These are phyloP conservation scores for Datura wrightii DNA, from an alignment of 257 asterid species.

Conservation along the genomic window DNA sequence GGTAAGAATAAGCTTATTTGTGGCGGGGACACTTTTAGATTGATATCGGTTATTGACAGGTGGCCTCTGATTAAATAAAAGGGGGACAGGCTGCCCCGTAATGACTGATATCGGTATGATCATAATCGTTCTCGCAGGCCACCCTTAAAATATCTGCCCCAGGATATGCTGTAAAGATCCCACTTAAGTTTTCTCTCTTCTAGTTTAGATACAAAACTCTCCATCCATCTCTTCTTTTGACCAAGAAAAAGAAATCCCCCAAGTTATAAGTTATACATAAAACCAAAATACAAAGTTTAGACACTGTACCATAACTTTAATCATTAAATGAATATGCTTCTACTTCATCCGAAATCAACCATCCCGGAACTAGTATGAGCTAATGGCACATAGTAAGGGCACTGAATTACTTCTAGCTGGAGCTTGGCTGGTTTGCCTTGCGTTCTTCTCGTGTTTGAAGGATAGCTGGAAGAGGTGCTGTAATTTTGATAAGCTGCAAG, in stretches of 20 bases:
- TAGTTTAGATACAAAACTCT: background rate
- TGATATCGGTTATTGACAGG: background rate
- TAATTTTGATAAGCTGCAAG: slow-evolving; percentile 60
- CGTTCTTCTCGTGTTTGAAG: slow-evolving; percentile 56
- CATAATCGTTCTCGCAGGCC: background rate
- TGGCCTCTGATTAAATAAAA: background rate
- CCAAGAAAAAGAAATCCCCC: background rate
- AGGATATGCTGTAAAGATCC: background rate
- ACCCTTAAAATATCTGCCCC: background rate
- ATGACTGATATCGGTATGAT: background rate
- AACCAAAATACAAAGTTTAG: background rate
- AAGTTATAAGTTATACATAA: background rate
- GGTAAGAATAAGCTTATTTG: background rate
- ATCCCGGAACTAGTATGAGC: background rate
- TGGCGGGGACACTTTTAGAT: background rate
- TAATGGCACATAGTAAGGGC: background rate
- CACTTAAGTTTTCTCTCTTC: background rate
- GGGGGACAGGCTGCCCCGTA: too few species aligned
- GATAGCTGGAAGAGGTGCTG: slow-evolving; percentile 71
- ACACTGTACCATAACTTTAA: background rate
- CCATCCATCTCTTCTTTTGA: background rate
- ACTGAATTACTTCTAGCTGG: background rate
- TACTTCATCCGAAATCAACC: background rate
- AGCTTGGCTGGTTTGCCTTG: background rate
- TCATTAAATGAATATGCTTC: background rate